Percentiles rank a stretch among this genome's conserved stretches.
phyloP scores from a whole-genome alignment of 1,139 yeast species.

The Zygosaccharomyces pseudobailii region DNA sequence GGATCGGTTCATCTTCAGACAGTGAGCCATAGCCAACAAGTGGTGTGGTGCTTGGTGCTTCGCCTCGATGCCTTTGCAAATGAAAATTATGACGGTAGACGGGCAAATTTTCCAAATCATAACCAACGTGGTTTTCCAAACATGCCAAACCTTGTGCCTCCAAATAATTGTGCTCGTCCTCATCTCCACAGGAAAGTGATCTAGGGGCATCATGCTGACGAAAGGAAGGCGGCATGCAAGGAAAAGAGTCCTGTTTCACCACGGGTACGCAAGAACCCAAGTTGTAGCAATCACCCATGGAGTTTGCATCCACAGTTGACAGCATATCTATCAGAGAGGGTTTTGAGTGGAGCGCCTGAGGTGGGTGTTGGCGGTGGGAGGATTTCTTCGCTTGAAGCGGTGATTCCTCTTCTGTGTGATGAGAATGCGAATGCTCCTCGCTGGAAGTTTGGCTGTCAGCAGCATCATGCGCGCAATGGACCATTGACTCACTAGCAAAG shows the following conservation, averaged over 20 bases:
- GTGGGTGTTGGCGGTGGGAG: background rate
- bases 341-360: conserved; percentile 3
- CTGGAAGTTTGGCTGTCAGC: conserved; percentile 13
- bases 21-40: background rate
- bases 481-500: conserved; percentile 74
- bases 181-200: conserved; percentile 8
- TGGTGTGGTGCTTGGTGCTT: background rate
- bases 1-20: conserved; percentile 17
- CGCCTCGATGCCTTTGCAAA: conserved; percentile 5
- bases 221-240: conserved; percentile 10
- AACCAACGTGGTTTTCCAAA: conserved; percentile 34
- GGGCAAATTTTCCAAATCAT: conserved; percentile 33
- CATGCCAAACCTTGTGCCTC: conserved; percentile 23
- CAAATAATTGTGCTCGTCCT: background rate
- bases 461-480: conserved; percentile 73
- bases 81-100: conserved; percentile 30
- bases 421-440: conserved; percentile 1
- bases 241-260: conserved; percentile 9
- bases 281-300: conserved; percentile 12
- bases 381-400: conserved; percentile 1
- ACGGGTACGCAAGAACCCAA: conserved; percentile 17
- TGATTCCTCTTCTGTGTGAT: background rate
- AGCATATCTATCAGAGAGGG: conserved; percentile 12
- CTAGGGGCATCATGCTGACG: conserved; percentile 1
- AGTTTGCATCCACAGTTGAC: conserved; percentile 6